phyloP scores from a whole-genome alignment of 805 yeast species.

The Cyberlindnera suaveolens region DNA sequence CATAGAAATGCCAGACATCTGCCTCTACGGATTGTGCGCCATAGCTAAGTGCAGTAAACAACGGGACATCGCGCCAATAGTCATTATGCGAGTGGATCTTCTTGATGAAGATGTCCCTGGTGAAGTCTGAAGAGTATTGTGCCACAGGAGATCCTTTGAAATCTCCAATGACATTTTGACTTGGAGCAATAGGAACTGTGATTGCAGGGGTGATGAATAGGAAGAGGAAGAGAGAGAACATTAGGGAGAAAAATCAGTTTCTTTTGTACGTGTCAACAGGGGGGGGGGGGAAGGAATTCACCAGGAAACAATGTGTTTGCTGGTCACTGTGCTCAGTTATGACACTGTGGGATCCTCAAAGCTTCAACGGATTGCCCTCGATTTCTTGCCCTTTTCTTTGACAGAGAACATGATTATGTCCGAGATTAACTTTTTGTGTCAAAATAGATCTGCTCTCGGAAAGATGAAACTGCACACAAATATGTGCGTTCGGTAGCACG shows the following conservation, averaged over 20 bases:
- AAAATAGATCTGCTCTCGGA: too few relatives aligned
- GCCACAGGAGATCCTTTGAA: slow-evolving; percentile 12
- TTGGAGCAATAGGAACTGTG: slow-evolving; percentile 6
- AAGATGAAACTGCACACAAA: too few relatives aligned
- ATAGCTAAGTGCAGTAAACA: slow-evolving; percentile 45
- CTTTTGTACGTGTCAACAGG: not conserved
- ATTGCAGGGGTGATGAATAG: slow-evolving; percentile 3
- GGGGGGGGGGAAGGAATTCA: too few relatives aligned
- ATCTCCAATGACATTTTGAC: slow-evolving; percentile 14
- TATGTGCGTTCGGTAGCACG: too few relatives aligned
- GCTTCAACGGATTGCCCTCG: too few relatives aligned
- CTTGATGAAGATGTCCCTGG: slow-evolving; percentile 22
- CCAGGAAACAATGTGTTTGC: too few relatives aligned
- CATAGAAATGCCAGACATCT: slow-evolving; percentile 48
- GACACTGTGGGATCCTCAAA: not conserved
- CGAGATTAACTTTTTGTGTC: too few relatives aligned
- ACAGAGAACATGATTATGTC: too few relatives aligned
- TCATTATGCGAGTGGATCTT: slow-evolving; percentile 67
- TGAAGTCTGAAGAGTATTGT: slow-evolving; percentile 16
- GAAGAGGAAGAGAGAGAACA: not conserved
- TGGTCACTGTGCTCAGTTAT: not conserved
- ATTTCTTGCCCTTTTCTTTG: too few relatives aligned
- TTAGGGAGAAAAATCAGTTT: not conserved
- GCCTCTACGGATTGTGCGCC: slow-evolving; percentile 63
- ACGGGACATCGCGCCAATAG: slow-evolving; percentile 59